Conservation (phyloP, 164 flowering plant species). For the Stephania japonica region DNA sequence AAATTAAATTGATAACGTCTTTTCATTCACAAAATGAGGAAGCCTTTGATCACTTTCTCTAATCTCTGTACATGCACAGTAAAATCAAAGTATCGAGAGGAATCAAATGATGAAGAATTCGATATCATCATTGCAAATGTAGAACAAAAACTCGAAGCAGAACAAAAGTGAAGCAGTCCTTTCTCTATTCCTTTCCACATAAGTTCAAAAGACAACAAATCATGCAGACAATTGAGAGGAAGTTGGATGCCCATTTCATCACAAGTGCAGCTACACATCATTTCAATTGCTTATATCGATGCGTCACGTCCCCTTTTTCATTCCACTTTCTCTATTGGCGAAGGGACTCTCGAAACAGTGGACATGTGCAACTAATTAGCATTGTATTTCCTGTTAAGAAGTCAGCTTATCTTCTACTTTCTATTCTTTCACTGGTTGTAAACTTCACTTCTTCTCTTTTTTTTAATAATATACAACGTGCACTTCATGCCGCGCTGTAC, state of each 20-base stretch:
- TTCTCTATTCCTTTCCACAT: constrained; percentile 3
- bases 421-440: constrained; percentile 2
- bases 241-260: constrained; percentile 7
- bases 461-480: neutral
- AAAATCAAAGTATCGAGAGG: neutral
- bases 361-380: constrained; percentile 5
- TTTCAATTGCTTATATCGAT: constrained; percentile 1
- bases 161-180: neutral
- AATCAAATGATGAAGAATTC: neutral
- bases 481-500: neutral
- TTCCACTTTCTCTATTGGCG: constrained; percentile 16
- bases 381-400: neutral
- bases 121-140: constrained; percentile 3
- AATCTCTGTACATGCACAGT: neutral
- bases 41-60: neutral
- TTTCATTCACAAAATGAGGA: neutral
- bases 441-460: neutral
- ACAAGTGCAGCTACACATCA: constrained; percentile 11
- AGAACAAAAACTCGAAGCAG: neutral
- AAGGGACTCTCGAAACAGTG: constrained; percentile 4
- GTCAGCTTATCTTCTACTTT: constrained; percentile 9
- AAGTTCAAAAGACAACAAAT: constrained; percentile 5
- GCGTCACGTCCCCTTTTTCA: constrained; percentile 11
- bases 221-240: neutral
- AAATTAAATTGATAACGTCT: neutral